Conservation (phyloP, 2,329 filamentous ascomycete species). For the Exophiala calicioides region DNA sequence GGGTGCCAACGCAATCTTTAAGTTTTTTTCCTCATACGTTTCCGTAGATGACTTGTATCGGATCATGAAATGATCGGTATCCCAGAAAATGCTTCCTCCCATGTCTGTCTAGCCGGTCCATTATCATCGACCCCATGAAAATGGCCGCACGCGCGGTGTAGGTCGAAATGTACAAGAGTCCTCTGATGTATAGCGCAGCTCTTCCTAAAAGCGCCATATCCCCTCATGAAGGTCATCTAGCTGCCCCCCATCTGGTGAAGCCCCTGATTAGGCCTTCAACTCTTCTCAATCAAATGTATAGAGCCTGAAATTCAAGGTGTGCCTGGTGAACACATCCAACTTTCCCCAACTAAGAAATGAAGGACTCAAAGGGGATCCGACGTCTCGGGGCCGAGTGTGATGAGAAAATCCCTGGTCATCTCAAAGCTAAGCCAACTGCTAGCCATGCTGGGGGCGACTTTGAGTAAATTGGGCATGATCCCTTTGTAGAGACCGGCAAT, state of each 20-base stretch:
- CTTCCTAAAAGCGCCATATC: conserved; percentile 1
- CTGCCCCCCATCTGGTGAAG: not conserved
- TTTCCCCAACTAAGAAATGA: no score
- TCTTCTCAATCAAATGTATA: not conserved
- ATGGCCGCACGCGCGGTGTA: conserved; percentile 13
- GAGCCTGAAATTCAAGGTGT: not conserved
- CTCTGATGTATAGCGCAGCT: not conserved
- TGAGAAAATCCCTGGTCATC: conserved; percentile 81
- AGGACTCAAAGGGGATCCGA: conserved; percentile 25
- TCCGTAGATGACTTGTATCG: conserved; percentile 3
- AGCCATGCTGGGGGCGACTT: conserved; percentile 97
- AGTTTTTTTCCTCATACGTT: no score
- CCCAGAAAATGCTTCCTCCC: conserved; percentile 18
- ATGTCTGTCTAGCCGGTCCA: conserved; percentile 14
- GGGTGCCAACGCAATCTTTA: no score
- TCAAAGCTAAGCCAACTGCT: conserved; percentile 98
- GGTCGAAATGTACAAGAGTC: conserved; percentile 17
- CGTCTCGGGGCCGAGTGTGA: conserved; percentile 40
- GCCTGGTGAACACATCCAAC: no score
- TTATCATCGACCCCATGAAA: conserved; percentile 18
- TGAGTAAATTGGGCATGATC: conserved; percentile 90
- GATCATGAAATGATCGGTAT: no score
- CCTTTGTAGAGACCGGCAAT: conserved; percentile 89
- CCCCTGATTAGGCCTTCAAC: not conserved
- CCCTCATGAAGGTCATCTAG: conserved; percentile 4